Evolutionary conservation across 2,329 filamentous ascomycete species (phyloP).

Genomic region (Teratosphaeria gauchensis): DNA sequence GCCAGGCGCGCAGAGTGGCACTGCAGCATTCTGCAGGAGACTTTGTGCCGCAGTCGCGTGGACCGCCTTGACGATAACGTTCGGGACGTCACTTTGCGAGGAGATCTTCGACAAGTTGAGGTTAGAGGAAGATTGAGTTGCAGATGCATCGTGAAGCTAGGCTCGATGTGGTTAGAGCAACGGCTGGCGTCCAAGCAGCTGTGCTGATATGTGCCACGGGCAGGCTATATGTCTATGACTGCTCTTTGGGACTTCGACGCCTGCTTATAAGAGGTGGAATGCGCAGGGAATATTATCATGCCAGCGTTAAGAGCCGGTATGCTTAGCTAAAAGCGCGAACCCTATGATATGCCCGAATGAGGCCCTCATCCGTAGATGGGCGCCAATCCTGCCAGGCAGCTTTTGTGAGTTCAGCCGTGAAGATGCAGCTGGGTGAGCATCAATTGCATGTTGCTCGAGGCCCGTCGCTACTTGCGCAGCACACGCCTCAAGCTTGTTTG

Average conservation of each 20-base stretch:
- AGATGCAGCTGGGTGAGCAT: no score
- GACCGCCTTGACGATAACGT: not conserved
- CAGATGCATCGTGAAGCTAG: not conserved
- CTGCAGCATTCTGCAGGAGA: not conserved
- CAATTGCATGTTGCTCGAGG: no score
- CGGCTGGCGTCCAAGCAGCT: not conserved
- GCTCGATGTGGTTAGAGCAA: not conserved
- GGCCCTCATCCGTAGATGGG: no score
- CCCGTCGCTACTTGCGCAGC: no score
- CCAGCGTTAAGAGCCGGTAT: no score
- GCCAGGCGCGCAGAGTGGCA: not conserved
- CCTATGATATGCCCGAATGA: no score
- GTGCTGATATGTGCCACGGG: not conserved
- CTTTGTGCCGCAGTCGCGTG: not conserved
- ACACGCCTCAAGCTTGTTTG: no score
- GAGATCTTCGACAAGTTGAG: not conserved
- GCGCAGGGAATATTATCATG: not conserved
- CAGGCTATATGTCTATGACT: not conserved
- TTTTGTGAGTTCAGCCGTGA: no score
- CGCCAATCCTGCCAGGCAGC: no score
- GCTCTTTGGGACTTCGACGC: no score
- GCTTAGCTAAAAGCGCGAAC: no score
- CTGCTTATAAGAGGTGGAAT: no score
- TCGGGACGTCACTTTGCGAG: not conserved
- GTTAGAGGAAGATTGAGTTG: not conserved